A percentile compares a stretch with the other conserved stretches of the same genome.
These are phyloP conservation scores for Monilinia laxa DNA, from an alignment of 2,329 filamentous ascomycete genomes.

Conservation along the genomic window DNA sequence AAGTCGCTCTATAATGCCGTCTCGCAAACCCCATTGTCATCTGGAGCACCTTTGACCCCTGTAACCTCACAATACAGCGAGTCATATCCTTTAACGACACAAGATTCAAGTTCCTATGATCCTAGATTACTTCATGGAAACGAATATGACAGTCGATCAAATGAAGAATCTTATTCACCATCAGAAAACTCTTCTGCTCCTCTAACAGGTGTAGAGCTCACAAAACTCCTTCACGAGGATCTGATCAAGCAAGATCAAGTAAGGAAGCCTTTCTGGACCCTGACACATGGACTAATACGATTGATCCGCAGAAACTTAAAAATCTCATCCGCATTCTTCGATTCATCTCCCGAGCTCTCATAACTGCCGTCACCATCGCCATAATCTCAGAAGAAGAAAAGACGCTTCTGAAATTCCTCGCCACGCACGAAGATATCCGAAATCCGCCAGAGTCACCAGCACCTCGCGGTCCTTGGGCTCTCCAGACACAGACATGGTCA, in stretches of 20 bases:
- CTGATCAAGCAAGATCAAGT: background rate
- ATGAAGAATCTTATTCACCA: too few relatives aligned
- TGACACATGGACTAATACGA: background rate
- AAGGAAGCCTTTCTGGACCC: background rate
- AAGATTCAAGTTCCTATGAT: background rate
- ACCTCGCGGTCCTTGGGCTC: conserved; percentile 12
- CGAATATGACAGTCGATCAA: background rate
- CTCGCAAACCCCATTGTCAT: background rate
- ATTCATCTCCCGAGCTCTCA: conserved; percentile 2
- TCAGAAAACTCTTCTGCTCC: background rate
- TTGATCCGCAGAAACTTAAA: background rate
- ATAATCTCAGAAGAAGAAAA: conserved; percentile 8
- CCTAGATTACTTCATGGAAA: background rate
- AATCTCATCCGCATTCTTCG: background rate
- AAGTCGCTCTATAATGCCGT: background rate
- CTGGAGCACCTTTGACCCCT: background rate
- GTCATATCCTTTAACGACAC: background rate
- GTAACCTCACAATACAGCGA: conserved; percentile 10
- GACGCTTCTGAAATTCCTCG: background rate
- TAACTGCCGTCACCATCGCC: background rate
- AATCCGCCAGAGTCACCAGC: background rate
- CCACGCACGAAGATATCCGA: conserved; percentile 5
- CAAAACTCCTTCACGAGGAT: conserved; percentile 1
- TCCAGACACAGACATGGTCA: conserved; percentile 24
- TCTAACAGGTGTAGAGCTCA: background rate